These are phyloP conservation scores for Gonium pectorale DNA, from an alignment of 139 green algal genomes.

Conservation along the genomic window DNA sequence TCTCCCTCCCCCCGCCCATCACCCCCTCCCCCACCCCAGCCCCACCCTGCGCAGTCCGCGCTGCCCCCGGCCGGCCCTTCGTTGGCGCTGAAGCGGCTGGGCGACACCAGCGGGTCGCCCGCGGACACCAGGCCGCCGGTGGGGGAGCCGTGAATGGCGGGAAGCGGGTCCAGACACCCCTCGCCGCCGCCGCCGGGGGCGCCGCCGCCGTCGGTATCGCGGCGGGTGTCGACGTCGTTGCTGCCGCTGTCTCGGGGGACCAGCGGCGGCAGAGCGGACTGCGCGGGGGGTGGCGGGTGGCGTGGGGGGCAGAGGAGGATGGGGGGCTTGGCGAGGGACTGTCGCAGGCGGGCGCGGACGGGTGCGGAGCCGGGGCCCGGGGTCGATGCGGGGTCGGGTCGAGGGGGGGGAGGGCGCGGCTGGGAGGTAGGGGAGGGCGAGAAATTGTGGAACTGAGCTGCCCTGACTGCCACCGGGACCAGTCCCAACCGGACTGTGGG, in stretches of 20 bases:
- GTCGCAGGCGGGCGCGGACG: not conserved
- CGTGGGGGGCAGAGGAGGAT: not conserved
- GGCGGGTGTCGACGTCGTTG: not conserved
- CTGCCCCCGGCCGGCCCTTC: not conserved
- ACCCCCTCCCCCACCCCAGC: not conserved
- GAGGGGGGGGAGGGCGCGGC: no score
- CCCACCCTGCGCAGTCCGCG: not conserved
- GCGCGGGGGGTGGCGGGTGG: not conserved
- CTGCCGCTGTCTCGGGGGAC: not conserved
- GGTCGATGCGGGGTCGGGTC: no score
- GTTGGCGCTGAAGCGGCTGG: conserved; percentile 35
- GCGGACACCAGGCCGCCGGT: conserved; percentile 43
- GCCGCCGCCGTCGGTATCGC: not conserved
- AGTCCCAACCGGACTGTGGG: no score
- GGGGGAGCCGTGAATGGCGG: not conserved
- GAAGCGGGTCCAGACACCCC: not conserved
- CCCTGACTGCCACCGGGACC: no score
- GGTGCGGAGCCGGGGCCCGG: no score
- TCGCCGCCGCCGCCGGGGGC: not conserved
- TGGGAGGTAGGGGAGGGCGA: no score
- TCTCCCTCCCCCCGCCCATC: no score
- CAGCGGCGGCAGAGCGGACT: not conserved
- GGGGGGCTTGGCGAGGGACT: not conserved
- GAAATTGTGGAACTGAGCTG: no score
- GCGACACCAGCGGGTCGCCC: conserved; percentile 41